These are phyloP conservation scores for Scopulariopsis brevicaulis DNA, from an alignment of 2,329 filamentous ascomycete species.

Conservation along the genomic window DNA sequence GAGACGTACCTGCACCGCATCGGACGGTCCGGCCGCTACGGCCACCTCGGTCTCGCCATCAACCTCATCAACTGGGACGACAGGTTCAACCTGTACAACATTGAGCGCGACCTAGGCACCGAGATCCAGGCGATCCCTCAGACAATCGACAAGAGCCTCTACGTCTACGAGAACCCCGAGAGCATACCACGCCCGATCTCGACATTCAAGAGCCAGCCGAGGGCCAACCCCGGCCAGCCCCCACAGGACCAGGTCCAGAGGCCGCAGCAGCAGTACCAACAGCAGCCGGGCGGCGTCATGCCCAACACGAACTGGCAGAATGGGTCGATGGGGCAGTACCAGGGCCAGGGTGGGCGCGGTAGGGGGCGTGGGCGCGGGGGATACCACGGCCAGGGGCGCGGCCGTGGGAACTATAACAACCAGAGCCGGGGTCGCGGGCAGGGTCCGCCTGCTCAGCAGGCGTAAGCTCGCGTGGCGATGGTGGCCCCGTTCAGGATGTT, in stretches of 20 bases:
- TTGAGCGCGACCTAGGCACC: constrained; percentile 92
- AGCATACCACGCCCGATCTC: constrained; percentile 76
- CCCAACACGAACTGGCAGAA: constrained; percentile 16
- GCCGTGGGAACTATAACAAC: constrained; percentile 11
- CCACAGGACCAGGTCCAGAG: constrained; percentile 14
- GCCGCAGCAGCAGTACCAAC: constrained; percentile 8
- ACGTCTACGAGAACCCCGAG: constrained; percentile 95
- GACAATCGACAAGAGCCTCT: constrained; percentile 93
- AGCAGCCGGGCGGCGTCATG: constrained; percentile 15
- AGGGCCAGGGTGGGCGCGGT: constrained; percentile 19
- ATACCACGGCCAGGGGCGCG: constrained; percentile 10
- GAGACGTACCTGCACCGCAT: constrained; percentile 98
- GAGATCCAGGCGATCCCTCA: constrained; percentile 95
- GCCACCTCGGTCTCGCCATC: constrained; percentile 92
- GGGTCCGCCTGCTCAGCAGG: constrained; percentile 18
- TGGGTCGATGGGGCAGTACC: constrained; percentile 15
- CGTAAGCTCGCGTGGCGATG: constrained; percentile 7
- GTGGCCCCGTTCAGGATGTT: neutral
- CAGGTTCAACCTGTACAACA: constrained; percentile 96
- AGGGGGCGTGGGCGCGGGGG: constrained; percentile 14
- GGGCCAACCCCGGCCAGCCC: neutral
- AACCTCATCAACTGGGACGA: constrained; percentile 99
- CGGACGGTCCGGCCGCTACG: constrained; percentile 92
- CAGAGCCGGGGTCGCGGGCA: constrained; percentile 11
- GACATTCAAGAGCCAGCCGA: constrained; percentile 21